Percentiles rank a stretch among this genome's conserved stretches.
These are phyloP conservation scores for Septoria linicola DNA, from an alignment of 2,329 filamentous ascomycete genomes.

Conservation along the genomic window DNA sequence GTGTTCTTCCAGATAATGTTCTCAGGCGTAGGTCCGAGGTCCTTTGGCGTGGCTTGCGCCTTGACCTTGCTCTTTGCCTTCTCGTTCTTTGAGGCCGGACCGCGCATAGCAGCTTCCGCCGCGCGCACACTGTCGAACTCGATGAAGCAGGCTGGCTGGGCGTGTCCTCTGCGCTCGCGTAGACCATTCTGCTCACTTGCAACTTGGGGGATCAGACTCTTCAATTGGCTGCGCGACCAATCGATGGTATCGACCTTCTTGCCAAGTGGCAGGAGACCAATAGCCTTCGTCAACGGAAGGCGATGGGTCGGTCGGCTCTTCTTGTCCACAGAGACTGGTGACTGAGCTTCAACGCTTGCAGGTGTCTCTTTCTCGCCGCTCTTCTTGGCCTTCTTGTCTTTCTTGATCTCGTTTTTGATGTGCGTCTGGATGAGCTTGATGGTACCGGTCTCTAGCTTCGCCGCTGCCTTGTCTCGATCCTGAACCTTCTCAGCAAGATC, in stretches of 20 bases:
- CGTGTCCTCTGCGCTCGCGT: constrained; percentile 62
- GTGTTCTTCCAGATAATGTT: constrained; percentile 48
- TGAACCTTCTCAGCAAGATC: constrained; percentile 46
- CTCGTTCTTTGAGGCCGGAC: constrained; percentile 19
- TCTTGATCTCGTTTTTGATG: constrained; percentile 31
- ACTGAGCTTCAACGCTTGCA: constrained; percentile 30
- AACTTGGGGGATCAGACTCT: constrained; percentile 69
- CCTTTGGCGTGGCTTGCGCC: constrained; percentile 40
- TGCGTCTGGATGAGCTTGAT: constrained; percentile 43
- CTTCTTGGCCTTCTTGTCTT: constrained; percentile 33
- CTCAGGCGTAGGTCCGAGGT: constrained; percentile 43
- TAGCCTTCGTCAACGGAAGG: constrained; percentile 36
- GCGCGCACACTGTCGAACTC: constrained; percentile 80
- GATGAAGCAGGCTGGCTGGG: constrained; percentile 76
- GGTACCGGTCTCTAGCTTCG: constrained; percentile 47
- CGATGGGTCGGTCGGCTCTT: constrained; percentile 71
- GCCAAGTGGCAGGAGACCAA: constrained; percentile 63
- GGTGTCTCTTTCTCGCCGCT: constrained; percentile 4
- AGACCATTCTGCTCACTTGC: constrained; percentile 66
- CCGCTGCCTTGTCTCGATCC: constrained; percentile 44
- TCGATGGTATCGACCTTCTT: constrained; percentile 89
- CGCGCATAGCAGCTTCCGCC: constrained; percentile 77
- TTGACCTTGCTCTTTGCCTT: constrained; percentile 24
- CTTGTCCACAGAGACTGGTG: constrained; percentile 53
- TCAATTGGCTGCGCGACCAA: constrained; percentile 75